phyloP scores from a whole-genome alignment of 805 yeast genomes.

The Schwanniomyces sp. region DNA sequence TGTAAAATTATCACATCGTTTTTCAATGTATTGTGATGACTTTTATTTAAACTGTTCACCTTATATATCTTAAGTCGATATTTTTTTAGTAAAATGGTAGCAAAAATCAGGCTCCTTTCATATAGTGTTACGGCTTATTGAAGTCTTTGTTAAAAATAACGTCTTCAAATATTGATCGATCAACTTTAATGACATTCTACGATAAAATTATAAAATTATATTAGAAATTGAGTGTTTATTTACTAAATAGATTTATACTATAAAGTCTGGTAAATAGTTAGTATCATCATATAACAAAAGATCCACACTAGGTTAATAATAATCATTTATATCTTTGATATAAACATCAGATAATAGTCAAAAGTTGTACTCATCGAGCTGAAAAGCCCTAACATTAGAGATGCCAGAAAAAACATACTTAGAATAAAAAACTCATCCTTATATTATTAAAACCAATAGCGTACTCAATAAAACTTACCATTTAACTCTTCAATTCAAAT shows the following conservation, averaged over 20 bases:
- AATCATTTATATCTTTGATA: neutral
- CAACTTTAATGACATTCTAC: too few species aligned
- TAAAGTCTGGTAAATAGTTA: neutral
- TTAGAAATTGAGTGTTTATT: neutral
- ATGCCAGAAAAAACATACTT: slow-evolving; percentile 80
- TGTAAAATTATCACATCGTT: too few species aligned
- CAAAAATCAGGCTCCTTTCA: too few species aligned
- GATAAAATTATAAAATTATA: neutral
- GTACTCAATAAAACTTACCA: neutral
- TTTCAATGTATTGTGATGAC: too few species aligned
- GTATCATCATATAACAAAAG: neutral
- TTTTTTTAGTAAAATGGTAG: too few species aligned
- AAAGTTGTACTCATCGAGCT: slow-evolving; percentile 78
- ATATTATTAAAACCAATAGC: neutral
- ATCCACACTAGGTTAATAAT: neutral
- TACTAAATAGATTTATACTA: neutral
- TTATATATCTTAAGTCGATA: too few species aligned
- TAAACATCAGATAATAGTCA: slow-evolving; percentile 62
- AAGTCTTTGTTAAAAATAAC: too few species aligned
- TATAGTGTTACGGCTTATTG: too few species aligned
- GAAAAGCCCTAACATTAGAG: slow-evolving; percentile 83
- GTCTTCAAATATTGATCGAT: too few species aligned
- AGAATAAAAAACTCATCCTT: slow-evolving; percentile 38
- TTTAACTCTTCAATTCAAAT: neutral
- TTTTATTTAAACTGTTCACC: too few species aligned